Base-by-base conservation (phyloP, 352 stramenopile genomes). In the Globisporangium abappressorium region DNA sequence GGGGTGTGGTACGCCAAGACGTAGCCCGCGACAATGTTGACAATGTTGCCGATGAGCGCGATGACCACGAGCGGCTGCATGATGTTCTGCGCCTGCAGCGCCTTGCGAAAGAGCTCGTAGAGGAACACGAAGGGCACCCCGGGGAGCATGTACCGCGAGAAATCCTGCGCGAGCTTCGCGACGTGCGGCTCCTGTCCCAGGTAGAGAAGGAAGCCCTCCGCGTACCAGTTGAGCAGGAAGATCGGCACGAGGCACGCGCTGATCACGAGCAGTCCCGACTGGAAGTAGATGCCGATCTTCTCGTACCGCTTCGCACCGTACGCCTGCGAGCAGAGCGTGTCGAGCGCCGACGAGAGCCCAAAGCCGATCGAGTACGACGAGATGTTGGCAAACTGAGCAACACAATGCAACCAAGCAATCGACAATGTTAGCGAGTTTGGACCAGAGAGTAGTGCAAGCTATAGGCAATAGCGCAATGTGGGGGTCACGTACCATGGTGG, bases 81-180 rank as follows among this genome's bases (percentile, higher is more conserved):
- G 46, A 94, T 85, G 65, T 93, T 92, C 62, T 93, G 81, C 0
- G 90, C 81, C 55, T 96, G 87, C 12, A 90, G 72, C 14, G 91
- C 74, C 57, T 96, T 95, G 60, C 88, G 80, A 14, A 95, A 63
- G 18, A 95, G 65, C 69, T 97, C 86, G 70, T 94, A 97, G 4
- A 82, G 66, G 58, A 93, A 96, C 3, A 93, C 57, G 60, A 90
- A 93, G 8, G 88, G 86, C 59, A 86, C 54, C 15, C 86, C 82
- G 3, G 71, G 75, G 1, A 96, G 47, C 51, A 72, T 74, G 70
- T 89, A 89, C 2, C 85, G 61, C 8, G 66, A 71, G 66, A 93
- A 94, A 5, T 80, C 68, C 26, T 85, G 83, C 0, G 89, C 85
- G 33, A 86, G 60, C 14, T 61, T 46, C 6, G 89, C 70, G 30